Base-by-base conservation (phyloP, 2,329 filamentous ascomycete genomes). In the Xylogone sp. region DNA sequence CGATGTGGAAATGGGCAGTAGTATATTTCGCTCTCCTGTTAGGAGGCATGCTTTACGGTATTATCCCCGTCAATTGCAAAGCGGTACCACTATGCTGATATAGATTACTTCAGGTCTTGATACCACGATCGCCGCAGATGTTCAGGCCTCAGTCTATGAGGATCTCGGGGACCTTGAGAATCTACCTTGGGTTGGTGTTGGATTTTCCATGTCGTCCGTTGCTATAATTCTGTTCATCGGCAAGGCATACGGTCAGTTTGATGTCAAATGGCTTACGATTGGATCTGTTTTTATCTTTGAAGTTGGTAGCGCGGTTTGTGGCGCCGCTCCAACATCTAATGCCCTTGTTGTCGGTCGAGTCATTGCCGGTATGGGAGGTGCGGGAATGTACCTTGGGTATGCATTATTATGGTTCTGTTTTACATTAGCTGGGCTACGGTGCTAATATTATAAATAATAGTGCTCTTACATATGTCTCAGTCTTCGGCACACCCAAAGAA, bases 261-360 rank as follows among this genome's bases (percentile, higher is more conserved):
- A 61, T 20, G 56, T 58, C 22, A 65, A 65, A 45, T 57, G 49
- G n/a, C 53, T 62, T 18, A 56, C 56, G 42, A 53, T 62, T 9
- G 46, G 29, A 9, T 49, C 50, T 47, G 51, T 64, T 18, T 22
- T 59, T 9, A 18, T 53, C 6, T 61, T 61, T 39, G 57, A 58
- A 47, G 49, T 62, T 22, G 65, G 63, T 13, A 60, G 56, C n/a
- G 55, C 62, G 2, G 43, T 67, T 21, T 67, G 65, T 48, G 64
- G 60, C 9, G 53, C 59, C 4, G 62, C 65, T 12, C 61, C 61
- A 3, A 63, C 43, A 18, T 63, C 63, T 65, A 60, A 69, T 49
- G 70, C 71, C 16, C 56, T 79, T 10, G 78, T 79, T 52, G 59
- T 73, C n/a, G 74, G 74, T 1, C 64, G 74, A 12, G 71, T 67